These are phyloP conservation scores for Aureobasidium sp. DNA, from an alignment of 2,329 filamentous ascomycete genomes.

Conservation along the genomic window DNA sequence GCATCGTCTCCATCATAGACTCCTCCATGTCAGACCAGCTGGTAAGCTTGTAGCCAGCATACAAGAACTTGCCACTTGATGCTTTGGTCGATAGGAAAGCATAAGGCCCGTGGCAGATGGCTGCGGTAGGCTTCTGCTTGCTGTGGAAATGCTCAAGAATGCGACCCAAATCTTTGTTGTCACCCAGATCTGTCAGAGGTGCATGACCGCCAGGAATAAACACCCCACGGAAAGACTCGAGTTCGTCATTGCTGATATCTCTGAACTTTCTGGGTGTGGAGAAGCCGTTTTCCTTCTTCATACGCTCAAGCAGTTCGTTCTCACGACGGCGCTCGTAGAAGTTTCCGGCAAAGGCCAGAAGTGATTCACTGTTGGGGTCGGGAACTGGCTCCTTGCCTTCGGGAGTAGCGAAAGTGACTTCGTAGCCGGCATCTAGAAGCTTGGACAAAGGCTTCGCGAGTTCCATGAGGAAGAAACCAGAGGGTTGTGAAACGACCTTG, in stretches of 20 bases:
- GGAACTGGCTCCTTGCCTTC: constrained; percentile 35
- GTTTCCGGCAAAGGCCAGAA: constrained; percentile 40
- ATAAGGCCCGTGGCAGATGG: constrained; percentile 42
- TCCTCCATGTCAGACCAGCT: constrained; percentile 41
- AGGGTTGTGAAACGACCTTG: constrained; percentile 26
- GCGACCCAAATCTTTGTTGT: constrained; percentile 36
- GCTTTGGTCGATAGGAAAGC: constrained; percentile 38
- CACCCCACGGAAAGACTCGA: constrained; percentile 34
- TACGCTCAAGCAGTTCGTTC: constrained; percentile 35
- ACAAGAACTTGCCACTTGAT: constrained; percentile 33
- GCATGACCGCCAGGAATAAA: constrained; percentile 43
- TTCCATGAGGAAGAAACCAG: constrained; percentile 35
- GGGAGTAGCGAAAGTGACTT: constrained; percentile 42
- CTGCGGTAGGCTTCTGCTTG: constrained; percentile 37
- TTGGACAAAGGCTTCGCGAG: constrained; percentile 33
- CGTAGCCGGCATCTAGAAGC: constrained; percentile 33
- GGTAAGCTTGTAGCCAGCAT: constrained; percentile 41
- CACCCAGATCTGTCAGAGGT: constrained; percentile 37
- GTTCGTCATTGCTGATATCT: constrained; percentile 34
- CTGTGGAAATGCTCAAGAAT: constrained; percentile 37
- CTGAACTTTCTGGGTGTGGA: constrained; percentile 31
- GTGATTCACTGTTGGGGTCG: constrained; percentile 37
- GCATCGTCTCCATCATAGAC: constrained; percentile 39
- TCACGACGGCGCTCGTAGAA: constrained; percentile 38
- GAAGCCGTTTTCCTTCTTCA: constrained; percentile 42